Evolutionary conservation across 257 asterid species (phyloP).

Genomic region (Solanum commersonii): DNA sequence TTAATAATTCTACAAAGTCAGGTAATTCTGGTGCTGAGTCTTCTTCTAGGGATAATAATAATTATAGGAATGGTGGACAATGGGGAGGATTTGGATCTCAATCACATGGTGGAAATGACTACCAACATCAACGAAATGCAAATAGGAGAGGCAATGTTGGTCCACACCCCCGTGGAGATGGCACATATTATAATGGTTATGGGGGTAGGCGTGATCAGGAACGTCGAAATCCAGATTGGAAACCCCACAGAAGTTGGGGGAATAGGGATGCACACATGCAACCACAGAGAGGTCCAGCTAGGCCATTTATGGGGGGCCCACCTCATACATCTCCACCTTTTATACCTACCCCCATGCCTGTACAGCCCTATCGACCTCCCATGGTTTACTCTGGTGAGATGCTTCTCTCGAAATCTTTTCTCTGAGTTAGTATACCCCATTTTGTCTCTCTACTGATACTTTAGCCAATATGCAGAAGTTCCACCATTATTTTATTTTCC

Average conservation of each 20-base stretch:
- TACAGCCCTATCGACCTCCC: conserved; percentile 37
- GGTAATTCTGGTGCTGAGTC: conserved; percentile 27
- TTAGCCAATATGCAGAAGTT: conserved; percentile 35
- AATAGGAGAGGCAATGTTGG: conserved; percentile 53
- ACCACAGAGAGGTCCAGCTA: conserved; percentile 34
- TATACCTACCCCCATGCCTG: conserved; percentile 29
- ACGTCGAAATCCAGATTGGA: conserved; percentile 43
- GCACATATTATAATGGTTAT: conserved; percentile 31
- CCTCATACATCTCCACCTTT: conserved; percentile 20
- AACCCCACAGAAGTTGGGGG: conserved; percentile 38
- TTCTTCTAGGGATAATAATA: conserved; percentile 25
- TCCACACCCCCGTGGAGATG: conserved; percentile 53
- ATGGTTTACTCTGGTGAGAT: conserved; percentile 53
- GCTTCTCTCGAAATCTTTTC: conserved; percentile 1
- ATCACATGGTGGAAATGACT: conserved; percentile 36
- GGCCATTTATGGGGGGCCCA: conserved; percentile 51
- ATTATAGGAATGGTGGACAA: conserved; percentile 38
- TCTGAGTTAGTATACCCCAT: neutral
- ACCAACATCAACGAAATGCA: conserved; percentile 41
- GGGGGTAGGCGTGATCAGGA: conserved; percentile 69
- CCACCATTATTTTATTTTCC: conserved; percentile 30
- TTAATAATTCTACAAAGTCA: conserved; percentile 21
- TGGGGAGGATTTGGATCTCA: conserved; percentile 37
- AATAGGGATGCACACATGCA: conserved; percentile 45
- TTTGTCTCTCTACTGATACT: conserved; percentile 3